Conservation (phyloP, 2,329 filamentous ascomycete genomes). For the Fusarium mangiferae region DNA sequence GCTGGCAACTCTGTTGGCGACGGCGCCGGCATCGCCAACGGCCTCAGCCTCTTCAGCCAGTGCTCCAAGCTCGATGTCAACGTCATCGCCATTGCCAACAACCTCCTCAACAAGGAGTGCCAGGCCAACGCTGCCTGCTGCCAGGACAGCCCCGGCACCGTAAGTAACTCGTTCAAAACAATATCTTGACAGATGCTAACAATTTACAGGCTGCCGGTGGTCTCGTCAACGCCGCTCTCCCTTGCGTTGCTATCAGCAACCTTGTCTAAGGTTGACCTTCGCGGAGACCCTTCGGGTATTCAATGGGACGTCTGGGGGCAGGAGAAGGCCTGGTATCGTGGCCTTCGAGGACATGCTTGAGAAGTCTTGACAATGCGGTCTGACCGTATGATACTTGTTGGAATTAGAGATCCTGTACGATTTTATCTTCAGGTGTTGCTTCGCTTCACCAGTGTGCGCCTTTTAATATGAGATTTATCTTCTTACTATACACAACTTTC, state of each 20-base stretch:
- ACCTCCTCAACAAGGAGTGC: neutral
- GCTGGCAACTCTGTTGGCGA: neutral
- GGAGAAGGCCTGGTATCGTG: neutral
- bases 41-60: neutral
- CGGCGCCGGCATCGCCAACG: neutral
- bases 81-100: neutral
- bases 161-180: neutral
- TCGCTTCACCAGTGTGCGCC: neutral
- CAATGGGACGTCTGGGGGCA: neutral
- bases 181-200: neutral
- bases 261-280: neutral
- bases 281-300: neutral
- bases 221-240: neutral
- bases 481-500: neutral
- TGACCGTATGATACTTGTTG: neutral
- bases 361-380: neutral
- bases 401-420: neutral
- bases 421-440: neutral
- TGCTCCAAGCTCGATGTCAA: neutral
- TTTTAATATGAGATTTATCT: neutral
- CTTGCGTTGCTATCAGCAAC: neutral
- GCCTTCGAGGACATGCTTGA: neutral
- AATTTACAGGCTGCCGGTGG: neutral
- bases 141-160: constrained; percentile 1
- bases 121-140: neutral